Evolutionary conservation across 2,329 filamentous ascomycete species (phyloP).

Genomic region (Aspergillus sp.): DNA sequence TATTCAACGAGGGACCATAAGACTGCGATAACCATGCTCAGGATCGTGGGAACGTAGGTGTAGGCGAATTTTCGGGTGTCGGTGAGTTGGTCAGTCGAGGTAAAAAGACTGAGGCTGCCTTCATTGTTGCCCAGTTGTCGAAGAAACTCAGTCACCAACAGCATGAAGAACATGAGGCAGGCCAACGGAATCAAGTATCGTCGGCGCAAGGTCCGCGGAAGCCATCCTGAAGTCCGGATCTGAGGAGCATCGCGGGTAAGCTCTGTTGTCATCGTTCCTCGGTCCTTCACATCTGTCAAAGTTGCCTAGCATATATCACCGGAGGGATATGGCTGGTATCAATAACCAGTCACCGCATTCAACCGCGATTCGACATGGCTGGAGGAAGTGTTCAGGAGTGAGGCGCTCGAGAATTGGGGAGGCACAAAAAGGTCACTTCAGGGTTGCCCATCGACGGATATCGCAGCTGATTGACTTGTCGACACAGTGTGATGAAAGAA

Average conservation of each 20-base stretch:
- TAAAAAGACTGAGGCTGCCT: slow-evolving; percentile 8
- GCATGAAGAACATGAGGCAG: slow-evolving; percentile 5
- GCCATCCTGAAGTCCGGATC: slow-evolving; percentile 9
- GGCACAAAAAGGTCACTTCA: not conserved
- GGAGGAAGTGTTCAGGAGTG: not conserved
- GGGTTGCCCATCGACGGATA: not conserved
- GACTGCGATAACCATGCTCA: slow-evolving; percentile 8
- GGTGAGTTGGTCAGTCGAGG: slow-evolving; percentile 5
- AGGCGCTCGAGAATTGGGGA: not conserved
- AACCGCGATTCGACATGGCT: slow-evolving; percentile 1
- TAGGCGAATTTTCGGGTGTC: slow-evolving; percentile 1
- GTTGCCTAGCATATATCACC: not conserved
- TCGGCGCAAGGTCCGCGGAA: slow-evolving; percentile 8
- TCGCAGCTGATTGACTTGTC: not conserved
- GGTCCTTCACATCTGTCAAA: not conserved
- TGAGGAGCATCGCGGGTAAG: not conserved
- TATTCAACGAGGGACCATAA: slow-evolving; percentile 13
- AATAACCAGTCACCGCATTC: not conserved
- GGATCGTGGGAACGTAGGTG: slow-evolving; percentile 8
- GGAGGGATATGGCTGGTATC: not conserved
- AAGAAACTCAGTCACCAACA: slow-evolving; percentile 3
- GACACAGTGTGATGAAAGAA: not conserved
- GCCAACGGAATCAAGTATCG: slow-evolving; percentile 8
- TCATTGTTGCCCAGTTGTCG: slow-evolving; percentile 5
- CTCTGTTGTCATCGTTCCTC: not conserved